A percentile compares a stretch with the other conserved stretches of the same genome.
phyloP scores from a whole-genome alignment of 768 basidiomycete genomes.

The Lentinula sp. region DNA sequence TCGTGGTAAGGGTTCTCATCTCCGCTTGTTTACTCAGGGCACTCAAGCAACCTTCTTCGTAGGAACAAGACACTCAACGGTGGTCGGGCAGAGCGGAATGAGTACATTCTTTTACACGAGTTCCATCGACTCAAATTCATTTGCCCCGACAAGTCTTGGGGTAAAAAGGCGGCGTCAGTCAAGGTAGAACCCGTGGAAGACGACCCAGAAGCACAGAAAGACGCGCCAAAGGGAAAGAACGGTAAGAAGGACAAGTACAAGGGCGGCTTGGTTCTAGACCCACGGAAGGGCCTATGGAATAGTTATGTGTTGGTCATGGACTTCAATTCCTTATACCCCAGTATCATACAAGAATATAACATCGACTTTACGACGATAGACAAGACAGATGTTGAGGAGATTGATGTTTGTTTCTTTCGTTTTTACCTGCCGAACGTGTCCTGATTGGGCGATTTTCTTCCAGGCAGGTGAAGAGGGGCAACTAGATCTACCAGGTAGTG shows the following conservation, averaged over 20 bases:
- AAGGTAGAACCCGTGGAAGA: conserved; percentile 47
- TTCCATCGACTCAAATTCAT: conserved; percentile 96
- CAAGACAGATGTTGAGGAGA: conserved; percentile 54
- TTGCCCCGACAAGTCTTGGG: conserved; percentile 90
- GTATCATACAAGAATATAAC: conserved; percentile 99
- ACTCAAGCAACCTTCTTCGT: conserved; percentile 3
- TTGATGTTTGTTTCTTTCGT: conserved; percentile 15
- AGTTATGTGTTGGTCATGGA: conserved; percentile 98
- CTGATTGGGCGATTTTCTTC: conserved; percentile 4
- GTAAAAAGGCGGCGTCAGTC: conserved; percentile 57
- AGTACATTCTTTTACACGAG: conserved; percentile 97
- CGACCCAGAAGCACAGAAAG: conserved; percentile 37
- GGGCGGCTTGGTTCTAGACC: conserved; percentile 96
- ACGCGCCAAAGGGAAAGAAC: conserved; percentile 51
- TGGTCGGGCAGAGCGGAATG: conserved; percentile 97
- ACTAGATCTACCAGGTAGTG: conserved; percentile 77
- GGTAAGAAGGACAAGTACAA: conserved; percentile 90
- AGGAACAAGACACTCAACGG: conserved; percentile 98
- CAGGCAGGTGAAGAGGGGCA: conserved; percentile 73
- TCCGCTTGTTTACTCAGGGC: neutral
- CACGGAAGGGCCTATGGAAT: conserved; percentile 94
- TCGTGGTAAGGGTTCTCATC: conserved; percentile 61
- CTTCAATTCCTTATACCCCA: conserved; percentile 98
- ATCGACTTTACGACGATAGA: conserved; percentile 98
- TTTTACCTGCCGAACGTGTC: neutral